phyloP scores from a whole-genome alignment of 2,329 filamentous ascomycete species.

The Rhinocladiella mackenziei region DNA sequence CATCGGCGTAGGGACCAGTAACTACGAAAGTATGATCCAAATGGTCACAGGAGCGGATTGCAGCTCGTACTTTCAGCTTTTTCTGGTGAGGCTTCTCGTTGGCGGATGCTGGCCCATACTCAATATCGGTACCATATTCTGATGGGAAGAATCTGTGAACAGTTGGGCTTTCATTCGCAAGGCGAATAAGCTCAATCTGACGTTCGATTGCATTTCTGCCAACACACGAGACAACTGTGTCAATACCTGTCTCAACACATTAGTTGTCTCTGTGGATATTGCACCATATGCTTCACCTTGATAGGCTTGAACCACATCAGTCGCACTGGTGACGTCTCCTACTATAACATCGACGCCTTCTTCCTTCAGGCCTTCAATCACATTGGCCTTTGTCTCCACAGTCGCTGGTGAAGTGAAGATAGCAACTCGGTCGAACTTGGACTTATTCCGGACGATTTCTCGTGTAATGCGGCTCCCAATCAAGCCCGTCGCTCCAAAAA shows the following conservation, averaged over 20 bases:
- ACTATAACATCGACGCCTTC: constrained; percentile 52
- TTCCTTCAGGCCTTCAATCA: constrained; percentile 45
- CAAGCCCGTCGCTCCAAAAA: constrained; percentile 53
- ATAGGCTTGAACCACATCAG: constrained; percentile 54
- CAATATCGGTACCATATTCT: constrained; percentile 64
- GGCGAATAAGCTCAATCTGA: constrained; percentile 58
- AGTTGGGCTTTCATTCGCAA: constrained; percentile 51
- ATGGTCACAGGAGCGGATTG: constrained; percentile 46
- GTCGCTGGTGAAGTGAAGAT: constrained; percentile 56
- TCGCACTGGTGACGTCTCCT: constrained; percentile 51
- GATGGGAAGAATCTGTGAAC: constrained; percentile 64
- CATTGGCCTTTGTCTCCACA: constrained; percentile 45
- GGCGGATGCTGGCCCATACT: constrained; percentile 55
- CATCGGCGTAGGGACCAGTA: constrained; percentile 63
- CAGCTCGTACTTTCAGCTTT: constrained; percentile 63
- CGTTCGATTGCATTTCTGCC: constrained; percentile 57
- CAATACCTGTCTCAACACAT: constrained; percentile 40
- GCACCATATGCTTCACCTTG: constrained; percentile 34
- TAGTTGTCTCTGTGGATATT: neutral
- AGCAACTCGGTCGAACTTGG: constrained; percentile 48
- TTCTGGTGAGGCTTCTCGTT: constrained; percentile 64
- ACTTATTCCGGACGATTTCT: constrained; percentile 43
- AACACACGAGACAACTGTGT: constrained; percentile 62
- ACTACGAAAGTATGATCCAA: constrained; percentile 64
- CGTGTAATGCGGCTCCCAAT: constrained; percentile 51